Evolutionary conservation across 257 asterid species (phyloP).

Genomic region (Paulownia fortunei): DNA sequence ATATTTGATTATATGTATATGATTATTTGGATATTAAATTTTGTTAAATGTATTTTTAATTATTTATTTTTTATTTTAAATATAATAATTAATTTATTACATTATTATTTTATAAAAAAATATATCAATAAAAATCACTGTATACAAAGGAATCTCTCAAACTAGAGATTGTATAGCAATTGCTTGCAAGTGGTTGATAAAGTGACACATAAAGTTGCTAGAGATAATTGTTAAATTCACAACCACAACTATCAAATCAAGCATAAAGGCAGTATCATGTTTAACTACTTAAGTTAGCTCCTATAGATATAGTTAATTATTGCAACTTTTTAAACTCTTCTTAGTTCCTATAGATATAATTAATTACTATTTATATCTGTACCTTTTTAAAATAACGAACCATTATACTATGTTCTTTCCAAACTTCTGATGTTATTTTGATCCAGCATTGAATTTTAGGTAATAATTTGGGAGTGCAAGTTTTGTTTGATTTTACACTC

Average conservation of each 20-base stretch:
- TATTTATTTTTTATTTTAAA: no score
- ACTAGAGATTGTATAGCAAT: not conserved
- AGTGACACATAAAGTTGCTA: conserved; percentile 9
- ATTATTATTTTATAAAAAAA: no score
- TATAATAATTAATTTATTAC: no score
- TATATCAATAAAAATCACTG: no score
- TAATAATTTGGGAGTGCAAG: not conserved
- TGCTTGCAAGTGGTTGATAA: not conserved
- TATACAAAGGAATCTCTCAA: not conserved
- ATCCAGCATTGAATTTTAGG: not conserved
- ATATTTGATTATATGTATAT: no score
- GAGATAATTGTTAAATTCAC: not conserved
- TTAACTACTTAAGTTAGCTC: not conserved
- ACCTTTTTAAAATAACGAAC: not conserved
- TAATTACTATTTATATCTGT: not conserved
- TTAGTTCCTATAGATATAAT: not conserved
- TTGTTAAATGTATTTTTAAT: no score
- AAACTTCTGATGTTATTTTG: no score
- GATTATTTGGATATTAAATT: no score
- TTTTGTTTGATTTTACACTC: no score
- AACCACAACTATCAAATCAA: conserved; percentile 32
- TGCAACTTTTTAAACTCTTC: not conserved
- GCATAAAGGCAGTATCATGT: not conserved
- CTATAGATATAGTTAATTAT: not conserved
- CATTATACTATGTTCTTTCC: not conserved